These are phyloP conservation scores for Neurospora pannonica DNA, from an alignment of 495 filamentous ascomycete genomes.

Conservation along the genomic window DNA sequence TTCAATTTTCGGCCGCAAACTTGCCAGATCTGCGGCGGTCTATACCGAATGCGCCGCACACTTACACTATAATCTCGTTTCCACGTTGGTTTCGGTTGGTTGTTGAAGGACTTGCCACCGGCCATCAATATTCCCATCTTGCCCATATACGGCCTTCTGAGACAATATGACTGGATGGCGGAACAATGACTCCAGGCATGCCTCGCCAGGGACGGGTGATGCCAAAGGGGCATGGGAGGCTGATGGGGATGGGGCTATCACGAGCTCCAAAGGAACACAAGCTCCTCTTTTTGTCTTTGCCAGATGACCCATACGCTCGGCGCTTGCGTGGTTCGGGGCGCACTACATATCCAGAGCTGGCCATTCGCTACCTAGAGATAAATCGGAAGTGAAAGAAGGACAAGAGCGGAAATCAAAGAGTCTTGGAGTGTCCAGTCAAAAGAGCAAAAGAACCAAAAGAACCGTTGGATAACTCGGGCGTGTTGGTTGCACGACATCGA, in stretches of 20 bases:
- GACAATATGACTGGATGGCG: background rate
- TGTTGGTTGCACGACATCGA: background rate
- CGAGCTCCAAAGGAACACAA: background rate
- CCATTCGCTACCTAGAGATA: background rate
- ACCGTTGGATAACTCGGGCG: background rate
- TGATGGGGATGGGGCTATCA: background rate
- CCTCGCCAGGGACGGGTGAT: background rate
- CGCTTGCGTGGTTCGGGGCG: background rate
- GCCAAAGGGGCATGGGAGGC: background rate
- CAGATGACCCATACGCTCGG: background rate
- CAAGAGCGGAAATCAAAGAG: background rate
- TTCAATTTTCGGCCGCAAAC: background rate
- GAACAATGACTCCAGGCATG: background rate
- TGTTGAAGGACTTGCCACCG: background rate
- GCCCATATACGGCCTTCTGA: background rate
- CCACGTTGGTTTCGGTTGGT: background rate
- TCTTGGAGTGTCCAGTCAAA: background rate
- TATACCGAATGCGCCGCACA: background rate
- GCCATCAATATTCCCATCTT: background rate
- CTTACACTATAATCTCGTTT: background rate
- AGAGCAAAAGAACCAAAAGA: background rate
- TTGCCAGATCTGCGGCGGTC: background rate
- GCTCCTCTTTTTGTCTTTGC: background rate
- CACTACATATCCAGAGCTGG: background rate
- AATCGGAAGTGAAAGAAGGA: background rate